Percentiles rank a stretch among this genome's conserved stretches.
Conservation (phyloP, 345 rosid genomes). For the Arabidopsis suecica region DNA sequence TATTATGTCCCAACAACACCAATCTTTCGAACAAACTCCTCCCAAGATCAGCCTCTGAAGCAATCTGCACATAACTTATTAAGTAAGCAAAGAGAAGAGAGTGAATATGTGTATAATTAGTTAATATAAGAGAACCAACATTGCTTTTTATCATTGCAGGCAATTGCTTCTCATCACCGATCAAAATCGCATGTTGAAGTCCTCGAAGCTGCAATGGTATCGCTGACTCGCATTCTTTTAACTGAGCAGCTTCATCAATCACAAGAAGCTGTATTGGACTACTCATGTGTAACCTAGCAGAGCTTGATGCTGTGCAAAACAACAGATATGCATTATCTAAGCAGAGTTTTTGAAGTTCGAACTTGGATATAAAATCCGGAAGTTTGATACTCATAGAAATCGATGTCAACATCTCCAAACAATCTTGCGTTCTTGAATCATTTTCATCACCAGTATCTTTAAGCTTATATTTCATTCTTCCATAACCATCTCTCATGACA, state of each 20-base stretch:
- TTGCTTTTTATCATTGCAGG: constrained; percentile 62
- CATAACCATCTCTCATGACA: background rate
- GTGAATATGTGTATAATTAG: background rate
- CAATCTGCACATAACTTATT: constrained; percentile 43
- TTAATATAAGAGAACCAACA: constrained; percentile 26
- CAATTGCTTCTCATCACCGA: constrained; percentile 58
- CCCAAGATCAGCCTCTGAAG: constrained; percentile 56
- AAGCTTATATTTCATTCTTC: background rate
- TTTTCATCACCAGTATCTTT: background rate
- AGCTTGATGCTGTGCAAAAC: constrained; percentile 58
- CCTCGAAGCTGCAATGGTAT: constrained; percentile 57
- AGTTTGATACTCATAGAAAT: constrained; percentile 9
- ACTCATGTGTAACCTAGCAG: constrained; percentile 42
- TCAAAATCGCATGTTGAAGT: constrained; percentile 50
- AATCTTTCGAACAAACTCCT: constrained; percentile 77
- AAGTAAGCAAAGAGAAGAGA: background rate
- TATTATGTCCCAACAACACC: constrained; percentile 52
- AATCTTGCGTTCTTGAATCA: constrained; percentile 35
- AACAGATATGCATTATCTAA: constrained; percentile 44
- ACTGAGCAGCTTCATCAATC: constrained; percentile 65
- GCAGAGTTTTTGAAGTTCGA: constrained; percentile 27
- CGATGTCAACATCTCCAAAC: constrained; percentile 20
- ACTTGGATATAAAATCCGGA: constrained; percentile 8
- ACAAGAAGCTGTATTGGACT: constrained; percentile 45
- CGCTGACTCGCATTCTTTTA: constrained; percentile 61